Evolutionary conservation across 495 filamentous ascomycete species (phyloP).

Genomic region (Rusavskia elegans): DNA sequence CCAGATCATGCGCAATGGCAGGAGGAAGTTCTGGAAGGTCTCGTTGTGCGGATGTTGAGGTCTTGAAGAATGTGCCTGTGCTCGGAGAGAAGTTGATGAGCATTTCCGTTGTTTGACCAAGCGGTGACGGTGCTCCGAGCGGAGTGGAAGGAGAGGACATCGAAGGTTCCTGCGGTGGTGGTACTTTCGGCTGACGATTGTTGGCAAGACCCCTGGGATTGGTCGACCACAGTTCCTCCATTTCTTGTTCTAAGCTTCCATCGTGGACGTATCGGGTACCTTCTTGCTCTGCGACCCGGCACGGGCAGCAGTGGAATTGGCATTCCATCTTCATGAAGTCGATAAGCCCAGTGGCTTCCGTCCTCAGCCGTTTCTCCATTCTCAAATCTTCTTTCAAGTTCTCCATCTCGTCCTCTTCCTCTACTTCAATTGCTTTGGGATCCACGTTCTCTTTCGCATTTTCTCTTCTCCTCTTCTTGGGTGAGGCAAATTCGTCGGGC

Average conservation of each 20-base stretch:
- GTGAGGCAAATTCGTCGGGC: constrained; percentile 5
- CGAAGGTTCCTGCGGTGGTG: not conserved
- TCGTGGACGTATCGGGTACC: constrained; percentile 37
- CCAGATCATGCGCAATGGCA: constrained; percentile 6
- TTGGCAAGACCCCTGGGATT: not conserved
- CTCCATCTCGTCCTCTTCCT: constrained; percentile 30
- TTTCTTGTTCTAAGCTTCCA: constrained; percentile 9
- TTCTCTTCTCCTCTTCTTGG: constrained; percentile 19
- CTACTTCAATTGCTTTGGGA: constrained; percentile 17
- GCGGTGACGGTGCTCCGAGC: constrained; percentile 15
- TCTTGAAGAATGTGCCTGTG: constrained; percentile 23
- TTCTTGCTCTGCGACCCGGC: constrained; percentile 36
- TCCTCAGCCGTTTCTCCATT: constrained; percentile 47
- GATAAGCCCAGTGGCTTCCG: constrained; percentile 53
- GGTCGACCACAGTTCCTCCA: not conserved
- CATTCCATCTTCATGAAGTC: constrained; percentile 78
- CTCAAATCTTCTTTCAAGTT: constrained; percentile 44
- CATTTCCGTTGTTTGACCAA: constrained; percentile 19
- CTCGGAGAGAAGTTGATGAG: constrained; percentile 31
- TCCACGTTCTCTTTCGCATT: constrained; percentile 28
- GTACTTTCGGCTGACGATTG: not conserved
- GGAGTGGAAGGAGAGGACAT: constrained; percentile 4
- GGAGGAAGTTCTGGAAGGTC: not conserved
- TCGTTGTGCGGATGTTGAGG: constrained; percentile 1
- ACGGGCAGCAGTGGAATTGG: constrained; percentile 54